Percentiles rank a stretch among this genome's conserved stretches.
phyloP scores from a whole-genome alignment of 1,139 yeast genomes.

The Pichia sp. region DNA sequence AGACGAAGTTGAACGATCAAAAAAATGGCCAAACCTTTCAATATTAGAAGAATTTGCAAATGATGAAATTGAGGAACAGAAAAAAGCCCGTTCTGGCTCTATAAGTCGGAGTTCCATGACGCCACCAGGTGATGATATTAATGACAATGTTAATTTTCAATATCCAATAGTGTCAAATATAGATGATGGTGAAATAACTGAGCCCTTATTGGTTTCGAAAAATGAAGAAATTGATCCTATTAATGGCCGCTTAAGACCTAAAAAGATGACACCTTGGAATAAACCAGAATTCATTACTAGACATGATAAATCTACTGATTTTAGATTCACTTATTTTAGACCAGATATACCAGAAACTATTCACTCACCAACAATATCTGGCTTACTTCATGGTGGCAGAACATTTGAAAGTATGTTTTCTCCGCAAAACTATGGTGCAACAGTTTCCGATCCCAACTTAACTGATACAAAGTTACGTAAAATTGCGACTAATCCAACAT shows the following conservation, averaged over 20 bases:
- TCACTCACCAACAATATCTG: conserved; percentile 85
- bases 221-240: conserved; percentile 62
- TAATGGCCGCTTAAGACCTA: conserved; percentile 66
- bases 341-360: conserved; percentile 84
- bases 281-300: conserved; percentile 10
- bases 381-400: conserved; percentile 50
- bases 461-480: conserved; percentile 3
- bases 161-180: conserved; percentile 30
- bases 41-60: conserved; percentile 69
- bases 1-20: conserved; percentile 35
- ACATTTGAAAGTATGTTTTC: conserved; percentile 45
- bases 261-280: conserved; percentile 73
- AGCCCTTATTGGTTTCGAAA: conserved; percentile 22
- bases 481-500: background rate
- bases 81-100: conserved; percentile 35
- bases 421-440: conserved; percentile 31
- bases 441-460: background rate
- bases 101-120: conserved; percentile 18
- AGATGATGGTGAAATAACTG: conserved; percentile 23
- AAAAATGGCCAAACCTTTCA: conserved; percentile 74
- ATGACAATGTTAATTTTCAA: conserved; percentile 28
- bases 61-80: conserved; percentile 53
- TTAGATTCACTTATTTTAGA: conserved; percentile 83
- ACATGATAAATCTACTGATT: conserved; percentile 38
- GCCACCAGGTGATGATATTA: conserved; percentile 10